These are phyloP conservation scores for Pichia sp. DNA, from an alignment of 1,139 yeast genomes.

Conservation along the genomic window DNA sequence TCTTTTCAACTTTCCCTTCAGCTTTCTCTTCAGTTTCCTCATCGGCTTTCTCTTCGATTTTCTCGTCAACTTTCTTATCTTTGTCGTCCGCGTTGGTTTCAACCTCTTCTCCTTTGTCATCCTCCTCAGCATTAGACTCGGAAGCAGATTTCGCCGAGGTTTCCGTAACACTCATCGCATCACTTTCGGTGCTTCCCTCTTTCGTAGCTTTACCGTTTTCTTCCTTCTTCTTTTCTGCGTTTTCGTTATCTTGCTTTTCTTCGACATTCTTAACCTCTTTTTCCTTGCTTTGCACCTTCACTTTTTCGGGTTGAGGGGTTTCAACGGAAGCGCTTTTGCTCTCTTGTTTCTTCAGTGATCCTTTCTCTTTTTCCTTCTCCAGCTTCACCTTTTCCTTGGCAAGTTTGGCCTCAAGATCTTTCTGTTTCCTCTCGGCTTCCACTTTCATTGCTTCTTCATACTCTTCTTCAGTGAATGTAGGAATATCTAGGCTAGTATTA, in stretches of 20 bases:
- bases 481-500: conserved; percentile 65
- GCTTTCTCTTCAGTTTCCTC: neutral
- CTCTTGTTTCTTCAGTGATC: neutral
- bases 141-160: neutral
- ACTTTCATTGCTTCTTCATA: conserved; percentile 37
- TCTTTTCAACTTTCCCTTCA: neutral
- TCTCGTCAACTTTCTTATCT: neutral
- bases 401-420: neutral
- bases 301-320: neutral
- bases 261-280: no score
- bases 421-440: conserved; percentile 3
- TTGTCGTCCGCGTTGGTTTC: neutral
- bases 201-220: neutral
- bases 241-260: neutral
- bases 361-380: conserved; percentile 8
- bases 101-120: neutral
- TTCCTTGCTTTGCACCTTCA: neutral
- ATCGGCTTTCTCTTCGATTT: neutral
- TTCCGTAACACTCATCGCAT: neutral
- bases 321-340: neutral
- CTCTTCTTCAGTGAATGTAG: conserved; percentile 63
- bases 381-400: conserved; percentile 7
- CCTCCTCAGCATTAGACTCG: neutral
- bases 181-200: neutral
- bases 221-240: neutral